These are phyloP conservation scores for Phlegmacium glaucopus DNA, from an alignment of 768 basidiomycete species.

Conservation along the genomic window DNA sequence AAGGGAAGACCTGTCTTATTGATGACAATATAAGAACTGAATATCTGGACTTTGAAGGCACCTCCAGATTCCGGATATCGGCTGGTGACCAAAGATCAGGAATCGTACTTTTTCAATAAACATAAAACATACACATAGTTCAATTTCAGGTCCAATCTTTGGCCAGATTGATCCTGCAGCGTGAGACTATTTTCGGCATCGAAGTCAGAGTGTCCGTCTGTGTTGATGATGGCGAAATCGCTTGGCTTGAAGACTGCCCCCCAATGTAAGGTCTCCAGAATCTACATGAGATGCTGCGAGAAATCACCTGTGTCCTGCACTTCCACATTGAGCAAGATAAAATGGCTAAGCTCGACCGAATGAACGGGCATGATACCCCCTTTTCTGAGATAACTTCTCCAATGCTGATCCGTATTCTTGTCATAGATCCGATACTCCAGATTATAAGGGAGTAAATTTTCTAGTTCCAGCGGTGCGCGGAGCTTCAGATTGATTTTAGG, in stretches of 20 bases:
- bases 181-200: conserved; percentile 71
- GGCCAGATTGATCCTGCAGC: conserved; percentile 67
- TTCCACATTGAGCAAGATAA: conserved; percentile 85
- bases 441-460: conserved; percentile 93
- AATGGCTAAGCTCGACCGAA: conserved; percentile 87
- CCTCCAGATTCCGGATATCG: conserved; percentile 89
- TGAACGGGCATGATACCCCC: conserved; percentile 97
- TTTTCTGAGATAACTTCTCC: conserved; percentile 88
- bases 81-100: conserved; percentile 27
- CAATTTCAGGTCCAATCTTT: conserved; percentile 78
- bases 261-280: too few species aligned
- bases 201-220: conserved; percentile 87
- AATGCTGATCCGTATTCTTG: conserved; percentile 91
- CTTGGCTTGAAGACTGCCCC: conserved; percentile 81
- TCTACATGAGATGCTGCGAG: neutral
- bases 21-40: conserved; percentile 82
- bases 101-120: neutral
- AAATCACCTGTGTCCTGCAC: conserved; percentile 84
- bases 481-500: conserved; percentile 85
- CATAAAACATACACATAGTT: conserved; percentile 75
- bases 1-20: conserved; percentile 94
- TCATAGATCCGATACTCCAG: conserved; percentile 96
- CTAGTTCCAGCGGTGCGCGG: conserved; percentile 90
- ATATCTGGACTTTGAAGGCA: conserved; percentile 95
- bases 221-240: conserved; percentile 97